phyloP scores from a whole-genome alignment of 2,329 filamentous ascomycete species.

The Seiridium unicorne region DNA sequence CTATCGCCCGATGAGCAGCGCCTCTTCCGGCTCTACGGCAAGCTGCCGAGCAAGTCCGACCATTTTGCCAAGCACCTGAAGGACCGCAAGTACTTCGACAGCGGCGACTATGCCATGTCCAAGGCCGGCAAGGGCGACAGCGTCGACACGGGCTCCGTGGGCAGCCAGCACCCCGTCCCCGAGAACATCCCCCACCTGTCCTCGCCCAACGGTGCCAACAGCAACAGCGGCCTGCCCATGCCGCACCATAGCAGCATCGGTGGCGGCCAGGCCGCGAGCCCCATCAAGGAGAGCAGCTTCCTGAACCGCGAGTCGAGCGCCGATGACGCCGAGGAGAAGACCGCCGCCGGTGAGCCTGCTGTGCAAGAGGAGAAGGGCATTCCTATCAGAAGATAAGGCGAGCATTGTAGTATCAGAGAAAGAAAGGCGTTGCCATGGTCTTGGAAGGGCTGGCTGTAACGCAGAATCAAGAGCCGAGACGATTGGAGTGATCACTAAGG shows the following conservation, averaged over 20 bases:
- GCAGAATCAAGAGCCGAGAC: background rate
- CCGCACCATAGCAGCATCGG: conserved; percentile 73
- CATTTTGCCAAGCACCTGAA: conserved; percentile 97
- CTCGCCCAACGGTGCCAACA: conserved; percentile 71
- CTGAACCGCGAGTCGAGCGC: conserved; percentile 78
- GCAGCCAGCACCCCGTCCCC: conserved; percentile 89
- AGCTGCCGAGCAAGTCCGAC: conserved; percentile 94
- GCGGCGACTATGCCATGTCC: conserved; percentile 91
- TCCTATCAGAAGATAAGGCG: conserved; percentile 60
- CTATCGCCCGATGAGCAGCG: conserved; percentile 93
- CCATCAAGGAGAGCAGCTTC: conserved; percentile 87
- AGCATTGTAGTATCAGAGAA: background rate
- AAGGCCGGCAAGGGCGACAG: conserved; percentile 96
- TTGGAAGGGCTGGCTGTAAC: background rate
- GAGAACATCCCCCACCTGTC: conserved; percentile 93
- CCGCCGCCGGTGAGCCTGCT: conserved; percentile 26
- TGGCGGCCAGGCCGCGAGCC: conserved; percentile 62
- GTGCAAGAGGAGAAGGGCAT: conserved; percentile 45
- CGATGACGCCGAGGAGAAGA: conserved; percentile 49
- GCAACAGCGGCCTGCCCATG: conserved; percentile 85
- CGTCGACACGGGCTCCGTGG: conserved; percentile 89
- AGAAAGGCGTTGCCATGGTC: conserved; percentile 1
- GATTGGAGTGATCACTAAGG: background rate
- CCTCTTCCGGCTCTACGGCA: conserved; percentile 95
- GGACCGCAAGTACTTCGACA: conserved; percentile 99